A percentile compares a stretch with the other conserved stretches of the same genome.
These are phyloP conservation scores for Colletotrichum cuscutae DNA, from an alignment of 2,329 filamentous ascomycete genomes.

Conservation along the genomic window DNA sequence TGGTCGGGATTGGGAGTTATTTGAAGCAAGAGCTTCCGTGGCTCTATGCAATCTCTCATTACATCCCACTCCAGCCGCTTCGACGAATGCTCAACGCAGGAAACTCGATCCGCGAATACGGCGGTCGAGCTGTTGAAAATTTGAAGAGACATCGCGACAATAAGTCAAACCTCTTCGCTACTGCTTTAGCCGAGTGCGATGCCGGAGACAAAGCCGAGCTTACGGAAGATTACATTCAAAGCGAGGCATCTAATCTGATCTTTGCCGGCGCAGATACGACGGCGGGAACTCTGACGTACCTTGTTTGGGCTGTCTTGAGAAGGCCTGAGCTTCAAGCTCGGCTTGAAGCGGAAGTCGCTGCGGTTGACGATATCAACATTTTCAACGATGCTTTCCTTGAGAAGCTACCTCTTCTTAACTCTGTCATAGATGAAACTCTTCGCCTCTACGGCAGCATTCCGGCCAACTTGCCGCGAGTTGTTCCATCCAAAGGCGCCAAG, in stretches of 20 bases:
- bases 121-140: slow-evolving; percentile 13
- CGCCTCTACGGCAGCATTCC: slow-evolving; percentile 54
- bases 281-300: slow-evolving; percentile 59
- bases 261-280: slow-evolving; percentile 64
- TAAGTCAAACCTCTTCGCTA: slow-evolving; percentile 11
- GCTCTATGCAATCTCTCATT: not conserved
- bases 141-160: not conserved
- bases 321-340: slow-evolving; percentile 42
- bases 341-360: slow-evolving; percentile 48
- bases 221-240: slow-evolving; percentile 45
- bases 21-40: not conserved
- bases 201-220: slow-evolving; percentile 1
- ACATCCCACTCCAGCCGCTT: not conserved
- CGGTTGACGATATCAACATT: slow-evolving; percentile 8
- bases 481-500: slow-evolving; percentile 50
- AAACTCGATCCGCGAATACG: not conserved
- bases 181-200: slow-evolving; percentile 11
- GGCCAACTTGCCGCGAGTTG: slow-evolving; percentile 49
- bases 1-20: not conserved
- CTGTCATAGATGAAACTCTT: slow-evolving; percentile 56
- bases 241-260: slow-evolving; percentile 56
- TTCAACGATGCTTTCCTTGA: slow-evolving; percentile 47
- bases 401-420: slow-evolving; percentile 51
- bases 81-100: not conserved
- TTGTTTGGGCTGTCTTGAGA: slow-evolving; percentile 52